phyloP scores from a whole-genome alignment of 1,139 yeast species.

The Sugiyamaella paludigena region DNA sequence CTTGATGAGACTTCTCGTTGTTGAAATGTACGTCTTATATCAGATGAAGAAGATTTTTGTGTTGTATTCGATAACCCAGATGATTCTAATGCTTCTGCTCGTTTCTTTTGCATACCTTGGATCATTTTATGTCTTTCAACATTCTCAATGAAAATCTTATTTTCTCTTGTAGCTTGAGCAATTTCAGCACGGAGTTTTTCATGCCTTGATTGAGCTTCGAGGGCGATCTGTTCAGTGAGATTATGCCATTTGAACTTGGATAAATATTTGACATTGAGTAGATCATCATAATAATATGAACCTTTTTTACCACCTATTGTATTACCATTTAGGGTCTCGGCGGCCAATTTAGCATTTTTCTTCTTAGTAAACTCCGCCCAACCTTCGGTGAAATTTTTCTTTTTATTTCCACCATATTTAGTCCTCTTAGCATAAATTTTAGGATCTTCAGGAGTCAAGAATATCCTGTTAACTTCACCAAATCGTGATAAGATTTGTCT shows the following conservation, averaged over 20 bases:
- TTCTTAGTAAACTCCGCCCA: conserved; percentile 93
- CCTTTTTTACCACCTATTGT: conserved; percentile 90
- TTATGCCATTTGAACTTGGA: conserved; percentile 95
- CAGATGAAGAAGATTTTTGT: conserved; percentile 10
- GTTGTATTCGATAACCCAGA: conserved; percentile 4
- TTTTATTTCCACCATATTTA: conserved; percentile 92
- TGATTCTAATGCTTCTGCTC: conserved; percentile 9
- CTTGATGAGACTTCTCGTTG: conserved; percentile 32
- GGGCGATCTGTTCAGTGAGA: conserved; percentile 88
- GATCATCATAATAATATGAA: conserved; percentile 91
- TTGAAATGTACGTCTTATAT: conserved; percentile 31
- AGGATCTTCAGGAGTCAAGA: conserved; percentile 82
- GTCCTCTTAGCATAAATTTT: conserved; percentile 63
- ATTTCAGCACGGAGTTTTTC: conserved; percentile 84
- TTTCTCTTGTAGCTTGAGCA: conserved; percentile 82
- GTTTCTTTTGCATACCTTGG: conserved; percentile 34
- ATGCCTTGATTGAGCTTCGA: conserved; percentile 85
- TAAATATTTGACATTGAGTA: conserved; percentile 82
- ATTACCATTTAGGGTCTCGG: conserved; percentile 81
- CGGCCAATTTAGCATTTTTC: conserved; percentile 85
- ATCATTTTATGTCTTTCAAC: conserved; percentile 86
- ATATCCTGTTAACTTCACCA: conserved; percentile 83
- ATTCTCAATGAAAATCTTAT: conserved; percentile 76
- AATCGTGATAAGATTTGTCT: conserved; percentile 76
- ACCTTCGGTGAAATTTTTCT: conserved; percentile 85